Base-by-base conservation (phyloP, 176 grass and related monocot species). In the Poa pratensis region DNA sequence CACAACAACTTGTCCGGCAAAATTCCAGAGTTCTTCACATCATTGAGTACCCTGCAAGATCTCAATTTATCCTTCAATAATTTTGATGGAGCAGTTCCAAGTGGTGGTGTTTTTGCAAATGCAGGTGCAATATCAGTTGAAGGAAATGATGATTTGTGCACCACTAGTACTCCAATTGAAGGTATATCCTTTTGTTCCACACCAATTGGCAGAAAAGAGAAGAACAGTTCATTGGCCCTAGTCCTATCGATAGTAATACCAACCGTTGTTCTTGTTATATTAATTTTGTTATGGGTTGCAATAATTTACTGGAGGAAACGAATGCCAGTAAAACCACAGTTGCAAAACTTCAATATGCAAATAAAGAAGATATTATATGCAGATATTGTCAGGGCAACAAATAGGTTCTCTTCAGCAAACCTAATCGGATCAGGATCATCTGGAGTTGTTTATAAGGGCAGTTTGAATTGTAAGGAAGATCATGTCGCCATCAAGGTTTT, bases 21-120 rank as follows among this genome's bases (percentile, higher is more conserved):
- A 66, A 71, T 94, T 1, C 94, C 92, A 11, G 64, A 65, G 2
- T 94, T 90, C 39, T 50, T 97, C 13, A 12, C 27, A 74, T 45
- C 59, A 16, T 59, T 85, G 37, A 75, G 10, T 26, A 28, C 5
- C 70, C 2, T 77, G 5, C 2, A 78, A 9, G 0, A 35, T 51
- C 73, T 95, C 9, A 92, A 95, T 85, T 79, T 95, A 72, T 90
- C 93, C 12, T 92, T 82, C 63, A 95, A 95, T 53, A 79, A 87
- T 82, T 78, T 95, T 14, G 39, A 84, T 4, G 93, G 93, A 26
- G 24, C 6, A 77, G 30, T 92, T 34, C 88, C 93, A 20, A n/a
- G 1, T 0, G 18, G 79, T 0, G 91, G 84, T 7, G 4, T 87
- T 34, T 92, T 92, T 88, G 5, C 0, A 1, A 90, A 85, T 22